Base-by-base conservation (phyloP, 1,139 yeast species). In the Meyerozyma carpophila region DNA sequence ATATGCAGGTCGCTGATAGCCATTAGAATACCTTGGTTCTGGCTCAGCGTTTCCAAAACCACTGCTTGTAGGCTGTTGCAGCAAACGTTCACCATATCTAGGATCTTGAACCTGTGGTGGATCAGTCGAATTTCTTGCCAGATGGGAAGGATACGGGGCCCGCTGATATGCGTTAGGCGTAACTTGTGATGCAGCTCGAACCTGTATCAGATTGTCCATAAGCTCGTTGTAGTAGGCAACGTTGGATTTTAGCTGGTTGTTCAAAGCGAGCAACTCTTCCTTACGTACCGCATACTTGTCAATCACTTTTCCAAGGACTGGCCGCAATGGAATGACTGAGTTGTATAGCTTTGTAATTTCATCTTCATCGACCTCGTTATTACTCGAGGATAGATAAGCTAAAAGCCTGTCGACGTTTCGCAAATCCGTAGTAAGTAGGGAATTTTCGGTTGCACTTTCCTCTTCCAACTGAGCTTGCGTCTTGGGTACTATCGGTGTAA, bases 231-330 rank as follows among this genome's bases (percentile, higher is more conserved):
- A 91, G 8, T 76, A 66, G 44, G 75, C 71, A 41, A 86, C 78
- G 27, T 95, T 94, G 41, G 68, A 68, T 44, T 79, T 77, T 48
- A 91, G 75, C 52, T 86, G 84, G 48, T 77, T 77, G 55, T 89
- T 83, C 55, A 89, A 67, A n/a, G 77, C 77, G 51, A 80, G 67
- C 45, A 90, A 66, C 52, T 90, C 96, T 51, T 88, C 86, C 57
- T 83, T 83, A 52, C 89, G 75, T 40, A 75, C 77, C 32, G 88
- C 73, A 58, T 87, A 85, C 61, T 84, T 85, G 47, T 86, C 95
- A 49, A 89, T 83, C 53, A 81, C 66, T 53, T 78, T 78, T 8
- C 88, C 87, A 46, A 89, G 71, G 47, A 80, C 78, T 0, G 94
- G 91, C 46, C 94, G 78, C 44, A 87, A 68, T 1, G 93, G 82